These are phyloP conservation scores for Bothia castanella DNA, from an alignment of 1,284 basidiomycete species.

Conservation along the genomic window DNA sequence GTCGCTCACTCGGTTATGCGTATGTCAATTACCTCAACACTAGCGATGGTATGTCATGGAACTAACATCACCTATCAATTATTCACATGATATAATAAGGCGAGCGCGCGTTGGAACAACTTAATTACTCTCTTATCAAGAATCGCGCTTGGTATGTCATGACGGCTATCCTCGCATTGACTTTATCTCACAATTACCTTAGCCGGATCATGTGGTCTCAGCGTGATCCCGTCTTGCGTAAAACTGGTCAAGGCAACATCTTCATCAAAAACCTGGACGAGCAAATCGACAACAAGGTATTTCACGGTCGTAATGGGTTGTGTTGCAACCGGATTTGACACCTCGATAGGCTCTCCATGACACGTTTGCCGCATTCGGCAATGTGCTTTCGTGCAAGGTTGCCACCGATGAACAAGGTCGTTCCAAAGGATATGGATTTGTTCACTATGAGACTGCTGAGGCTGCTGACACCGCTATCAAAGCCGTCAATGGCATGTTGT, in stretches of 20 bases:
- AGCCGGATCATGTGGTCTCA: constrained; percentile 99
- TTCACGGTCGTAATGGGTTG: background rate
- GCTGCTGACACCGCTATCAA: constrained; percentile 96
- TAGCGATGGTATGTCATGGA: constrained; percentile 70
- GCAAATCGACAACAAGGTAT: constrained; percentile 96
- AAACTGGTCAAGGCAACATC: constrained; percentile 99
- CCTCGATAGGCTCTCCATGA: constrained; percentile 85
- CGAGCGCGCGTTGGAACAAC: constrained; percentile 97
- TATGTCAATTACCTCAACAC: constrained; percentile 99
- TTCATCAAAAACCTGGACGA: constrained; percentile 99
- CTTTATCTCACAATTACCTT: constrained; percentile 5
- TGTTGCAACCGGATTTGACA: constrained; percentile 5
- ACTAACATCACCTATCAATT: constrained; percentile 3
- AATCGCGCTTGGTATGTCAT: constrained; percentile 82
- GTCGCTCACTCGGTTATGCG: constrained; percentile 98
- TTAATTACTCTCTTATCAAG: constrained; percentile 99
- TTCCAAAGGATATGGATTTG: constrained; percentile 96
- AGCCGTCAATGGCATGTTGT: constrained; percentile 97
- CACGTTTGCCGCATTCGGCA: constrained; percentile 98
- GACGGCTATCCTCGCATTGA: background rate
- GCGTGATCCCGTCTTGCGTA: constrained; percentile 98
- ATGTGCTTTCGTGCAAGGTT: constrained; percentile 99
- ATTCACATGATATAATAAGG: constrained; percentile 42
- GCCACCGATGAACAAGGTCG: constrained; percentile 91
- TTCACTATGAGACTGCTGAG: constrained; percentile 98